A percentile compares a stretch with the other conserved stretches of the same genome.
Evolutionary conservation across 192 early-diverging fungal species (phyloP).

Genomic region (Backusella sp.): DNA sequence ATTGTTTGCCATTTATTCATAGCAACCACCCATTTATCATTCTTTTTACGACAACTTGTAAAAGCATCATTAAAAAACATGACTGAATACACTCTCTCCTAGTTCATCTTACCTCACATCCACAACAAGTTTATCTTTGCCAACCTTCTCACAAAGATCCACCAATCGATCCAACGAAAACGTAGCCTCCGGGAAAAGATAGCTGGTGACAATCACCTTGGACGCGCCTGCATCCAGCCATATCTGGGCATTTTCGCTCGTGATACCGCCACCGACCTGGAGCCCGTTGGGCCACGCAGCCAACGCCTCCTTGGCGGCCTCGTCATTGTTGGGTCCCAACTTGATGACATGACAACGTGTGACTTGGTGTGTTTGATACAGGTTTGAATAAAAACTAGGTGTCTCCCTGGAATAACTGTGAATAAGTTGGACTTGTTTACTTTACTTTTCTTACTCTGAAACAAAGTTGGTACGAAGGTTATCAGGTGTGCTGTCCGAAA

Average conservation of each 20-base stretch:
- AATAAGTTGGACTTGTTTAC: neutral
- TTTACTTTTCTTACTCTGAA: constrained; percentile 52
- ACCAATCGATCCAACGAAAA: constrained; percentile 70
- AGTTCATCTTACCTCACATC: constrained; percentile 61
- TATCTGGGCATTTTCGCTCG: constrained; percentile 74
- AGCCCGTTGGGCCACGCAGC: constrained; percentile 81
- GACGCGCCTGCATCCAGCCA: constrained; percentile 88
- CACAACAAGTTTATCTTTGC: constrained; percentile 73
- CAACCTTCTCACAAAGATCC: constrained; percentile 50
- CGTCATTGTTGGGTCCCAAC: constrained; percentile 84
- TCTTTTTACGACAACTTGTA: constrained; percentile 69
- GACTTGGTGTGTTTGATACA: constrained; percentile 74
- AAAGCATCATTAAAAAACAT: no score
- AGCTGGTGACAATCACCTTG: constrained; percentile 97
- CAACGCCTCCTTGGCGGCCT: constrained; percentile 82
- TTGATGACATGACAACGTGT: constrained; percentile 94
- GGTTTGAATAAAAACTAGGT: constrained; percentile 75
- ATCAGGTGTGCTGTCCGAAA: constrained; percentile 61
- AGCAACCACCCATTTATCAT: constrained; percentile 85
- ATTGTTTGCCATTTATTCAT: constrained; percentile 99
- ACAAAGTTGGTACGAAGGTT: constrained; percentile 91
- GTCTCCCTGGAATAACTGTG: constrained; percentile 50
- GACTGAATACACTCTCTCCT: no score
- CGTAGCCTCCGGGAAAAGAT: constrained; percentile 81
- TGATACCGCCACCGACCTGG: constrained; percentile 96